These are phyloP conservation scores for Bombardia bombarda DNA, from an alignment of 495 filamentous ascomycete species.

Conservation along the genomic window DNA sequence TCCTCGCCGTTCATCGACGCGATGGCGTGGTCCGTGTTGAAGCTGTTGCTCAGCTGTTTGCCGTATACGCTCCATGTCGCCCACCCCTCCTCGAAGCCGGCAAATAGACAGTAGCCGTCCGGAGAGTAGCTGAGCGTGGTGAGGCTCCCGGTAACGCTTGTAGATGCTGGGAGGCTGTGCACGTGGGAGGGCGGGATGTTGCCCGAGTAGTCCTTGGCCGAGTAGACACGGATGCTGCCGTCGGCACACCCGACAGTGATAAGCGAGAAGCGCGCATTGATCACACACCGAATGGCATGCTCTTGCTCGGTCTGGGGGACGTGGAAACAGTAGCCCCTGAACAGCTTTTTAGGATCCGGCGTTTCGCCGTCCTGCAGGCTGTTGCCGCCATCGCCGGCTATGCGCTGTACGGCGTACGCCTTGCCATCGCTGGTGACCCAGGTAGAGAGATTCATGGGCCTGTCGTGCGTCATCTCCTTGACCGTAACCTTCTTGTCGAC, in stretches of 20 bases:
- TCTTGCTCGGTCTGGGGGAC: conserved; percentile 50
- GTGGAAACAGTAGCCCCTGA: conserved; percentile 89
- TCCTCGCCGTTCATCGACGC: conserved; percentile 60
- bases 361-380: conserved; percentile 11
- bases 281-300: conserved; percentile 63
- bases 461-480: conserved; percentile 86
- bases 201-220: conserved; percentile 83
- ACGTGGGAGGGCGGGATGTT: conserved; percentile 87
- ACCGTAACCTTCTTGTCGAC: conserved; percentile 68
- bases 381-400: conserved; percentile 3
- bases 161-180: conserved; percentile 57
- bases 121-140: conserved; percentile 81
- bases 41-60: conserved; percentile 76
- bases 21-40: conserved; percentile 57
- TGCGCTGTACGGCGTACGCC: conserved; percentile 85
- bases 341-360: conserved; percentile 54
- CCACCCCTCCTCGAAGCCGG: conserved; percentile 90
- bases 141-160: conserved; percentile 55
- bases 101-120: conserved; percentile 94
- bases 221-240: conserved; percentile 78
- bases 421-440: conserved; percentile 90
- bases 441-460: conserved; percentile 91
- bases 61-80: conserved; percentile 96
- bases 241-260: conserved; percentile 79
- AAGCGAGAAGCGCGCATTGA: conserved; percentile 91